These are phyloP conservation scores for Alternaria brassicicola DNA, from an alignment of 2,329 filamentous ascomycete species.

Conservation along the genomic window DNA sequence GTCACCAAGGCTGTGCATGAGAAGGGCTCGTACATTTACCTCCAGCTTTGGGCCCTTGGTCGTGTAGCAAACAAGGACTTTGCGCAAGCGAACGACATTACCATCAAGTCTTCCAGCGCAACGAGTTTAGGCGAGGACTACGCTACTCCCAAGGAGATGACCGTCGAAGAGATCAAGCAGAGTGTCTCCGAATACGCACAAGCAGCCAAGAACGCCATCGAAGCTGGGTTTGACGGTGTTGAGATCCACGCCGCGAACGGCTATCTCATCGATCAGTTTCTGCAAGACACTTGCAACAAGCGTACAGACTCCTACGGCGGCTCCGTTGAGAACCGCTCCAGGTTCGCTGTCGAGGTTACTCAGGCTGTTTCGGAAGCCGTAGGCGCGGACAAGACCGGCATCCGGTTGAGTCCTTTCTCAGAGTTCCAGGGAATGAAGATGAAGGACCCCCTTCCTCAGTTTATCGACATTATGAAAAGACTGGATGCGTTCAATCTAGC, in stretches of 20 bases:
- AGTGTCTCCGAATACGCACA: constrained; percentile 49
- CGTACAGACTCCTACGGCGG: constrained; percentile 59
- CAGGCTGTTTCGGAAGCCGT: constrained; percentile 58
- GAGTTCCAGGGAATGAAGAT: constrained; percentile 69
- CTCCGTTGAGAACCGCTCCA: constrained; percentile 58
- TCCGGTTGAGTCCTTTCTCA: constrained; percentile 67
- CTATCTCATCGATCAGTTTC: constrained; percentile 71
- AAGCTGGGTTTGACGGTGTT: constrained; percentile 67
- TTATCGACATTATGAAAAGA: constrained; percentile 61
- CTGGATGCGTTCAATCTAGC: constrained; percentile 61
- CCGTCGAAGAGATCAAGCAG: constrained; percentile 48
- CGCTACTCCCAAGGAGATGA: constrained; percentile 49
- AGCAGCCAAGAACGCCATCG: constrained; percentile 54
- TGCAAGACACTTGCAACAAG: constrained; percentile 63
- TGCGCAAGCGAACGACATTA: constrained; percentile 44
- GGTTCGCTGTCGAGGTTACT: constrained; percentile 61
- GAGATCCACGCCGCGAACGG: constrained; percentile 66
- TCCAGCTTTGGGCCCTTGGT: constrained; percentile 68
- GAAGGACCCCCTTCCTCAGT: constrained; percentile 67
- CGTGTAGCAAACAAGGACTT: constrained; percentile 56
- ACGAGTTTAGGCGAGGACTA: constrained; percentile 50
- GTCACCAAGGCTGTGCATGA: constrained; percentile 68
- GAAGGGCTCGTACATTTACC: constrained; percentile 65
- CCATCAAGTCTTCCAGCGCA: constrained; percentile 43
- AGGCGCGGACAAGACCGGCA: constrained; percentile 63